Conservation (phyloP, 345 rosid genomes). For the Cardamine resedifolia region DNA sequence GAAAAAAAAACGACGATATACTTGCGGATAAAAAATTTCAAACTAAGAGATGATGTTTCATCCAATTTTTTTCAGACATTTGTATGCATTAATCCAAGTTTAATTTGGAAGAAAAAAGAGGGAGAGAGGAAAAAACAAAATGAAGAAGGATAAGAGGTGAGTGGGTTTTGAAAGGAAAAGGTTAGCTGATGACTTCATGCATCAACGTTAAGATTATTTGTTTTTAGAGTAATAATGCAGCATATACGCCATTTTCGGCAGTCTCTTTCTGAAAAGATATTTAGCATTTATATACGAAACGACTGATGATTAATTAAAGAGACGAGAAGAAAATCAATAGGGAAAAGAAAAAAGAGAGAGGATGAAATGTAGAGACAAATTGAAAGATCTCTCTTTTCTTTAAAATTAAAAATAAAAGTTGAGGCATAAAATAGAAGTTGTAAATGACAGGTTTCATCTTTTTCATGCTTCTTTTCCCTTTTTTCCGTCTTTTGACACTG, state of each 20-base stretch:
- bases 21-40: not conserved
- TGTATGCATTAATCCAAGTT: not conserved
- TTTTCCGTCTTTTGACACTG: slow-evolving; percentile 11
- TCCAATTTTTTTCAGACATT: not conserved
- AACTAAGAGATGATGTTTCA: not conserved
- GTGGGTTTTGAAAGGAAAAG: slow-evolving; percentile 18
- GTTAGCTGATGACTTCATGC: slow-evolving; percentile 23
- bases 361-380: slow-evolving; percentile 23
- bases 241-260: slow-evolving; percentile 21
- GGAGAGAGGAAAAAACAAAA: not conserved
- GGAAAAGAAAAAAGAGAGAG: slow-evolving; percentile 3
- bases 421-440: slow-evolving; percentile 12
- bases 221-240: slow-evolving; percentile 16
- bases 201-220: slow-evolving; percentile 17
- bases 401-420: not conserved
- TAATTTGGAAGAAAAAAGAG: not conserved
- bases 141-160: slow-evolving; percentile 9
- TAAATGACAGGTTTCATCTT: slow-evolving; percentile 29
- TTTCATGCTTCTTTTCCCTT: slow-evolving; percentile 14
- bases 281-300: slow-evolving; percentile 31
- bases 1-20: too few relatives aligned
- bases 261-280: slow-evolving; percentile 30
- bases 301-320: slow-evolving; percentile 23
- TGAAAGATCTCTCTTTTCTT: slow-evolving; percentile 6
- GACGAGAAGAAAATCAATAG: not conserved